Evolutionary conservation across 257 asterid species (phyloP).

Genomic region (Solanum clarkiae): DNA sequence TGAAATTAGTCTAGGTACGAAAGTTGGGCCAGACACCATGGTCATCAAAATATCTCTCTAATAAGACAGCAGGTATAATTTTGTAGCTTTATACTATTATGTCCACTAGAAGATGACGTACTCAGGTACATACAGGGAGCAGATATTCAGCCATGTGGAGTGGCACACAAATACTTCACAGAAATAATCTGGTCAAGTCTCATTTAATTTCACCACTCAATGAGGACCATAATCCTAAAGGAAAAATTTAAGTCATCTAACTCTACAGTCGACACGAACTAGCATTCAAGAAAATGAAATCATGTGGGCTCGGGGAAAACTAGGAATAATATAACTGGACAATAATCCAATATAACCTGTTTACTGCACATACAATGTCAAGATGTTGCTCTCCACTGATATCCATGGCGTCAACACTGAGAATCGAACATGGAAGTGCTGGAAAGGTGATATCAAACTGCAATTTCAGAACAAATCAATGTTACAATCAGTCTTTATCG

Average conservation of each 20-base stretch:
- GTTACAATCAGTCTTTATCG: conserved; percentile 9
- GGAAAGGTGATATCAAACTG: conserved; percentile 99
- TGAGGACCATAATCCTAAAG: neutral
- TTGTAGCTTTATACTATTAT: neutral
- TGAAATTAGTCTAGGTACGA: too few relatives aligned
- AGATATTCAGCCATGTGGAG: neutral
- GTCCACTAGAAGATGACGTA: neutral
- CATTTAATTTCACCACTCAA: neutral
- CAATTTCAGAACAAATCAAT: conserved; percentile 26
- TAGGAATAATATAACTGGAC: neutral
- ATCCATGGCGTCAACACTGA: conserved; percentile 98
- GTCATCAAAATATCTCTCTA: neutral
- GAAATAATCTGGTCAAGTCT: neutral
- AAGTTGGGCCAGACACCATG: too few relatives aligned
- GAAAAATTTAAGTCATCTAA: neutral
- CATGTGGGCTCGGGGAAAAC: neutral
- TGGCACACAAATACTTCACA: neutral
- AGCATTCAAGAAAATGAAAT: neutral
- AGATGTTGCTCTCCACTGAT: conserved; percentile 98
- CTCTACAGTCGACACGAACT: neutral
- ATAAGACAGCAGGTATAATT: neutral
- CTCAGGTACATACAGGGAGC: neutral
- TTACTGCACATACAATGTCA: conserved; percentile 63
- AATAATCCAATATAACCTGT: neutral
- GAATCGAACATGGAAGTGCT: conserved; percentile 83